These are phyloP conservation scores for Linum usitatissimum DNA, from an alignment of 345 rosid genomes.

Conservation along the genomic window DNA sequence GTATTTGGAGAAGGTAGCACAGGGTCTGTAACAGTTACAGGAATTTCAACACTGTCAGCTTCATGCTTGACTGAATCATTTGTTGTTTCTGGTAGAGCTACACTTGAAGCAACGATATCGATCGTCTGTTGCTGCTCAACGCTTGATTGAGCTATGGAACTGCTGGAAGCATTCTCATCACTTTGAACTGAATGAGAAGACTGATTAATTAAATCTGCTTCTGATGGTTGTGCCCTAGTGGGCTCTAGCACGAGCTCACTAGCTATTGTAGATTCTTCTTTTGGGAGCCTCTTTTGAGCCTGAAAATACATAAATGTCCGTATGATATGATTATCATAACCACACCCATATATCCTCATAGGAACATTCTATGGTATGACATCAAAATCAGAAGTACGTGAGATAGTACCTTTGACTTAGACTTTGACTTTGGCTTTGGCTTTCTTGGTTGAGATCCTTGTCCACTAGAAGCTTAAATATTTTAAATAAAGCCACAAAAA, in stretches of 20 bases:
- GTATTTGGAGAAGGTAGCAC: conserved; percentile 26
- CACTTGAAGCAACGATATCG: conserved; percentile 28
- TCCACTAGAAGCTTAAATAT: conserved; percentile 45
- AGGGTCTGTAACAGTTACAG: conserved; percentile 23
- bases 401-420: conserved; percentile 54
- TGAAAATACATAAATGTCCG: conserved; percentile 18
- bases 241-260: conserved; percentile 29
- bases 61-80: conserved; percentile 26
- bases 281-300: conserved; percentile 39
- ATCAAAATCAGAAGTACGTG: conserved; percentile 5
- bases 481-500: conserved; percentile 6
- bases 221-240: conserved; percentile 22
- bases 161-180: conserved; percentile 30
- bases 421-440: conserved; percentile 13
- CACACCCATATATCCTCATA: neutral
- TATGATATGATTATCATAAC: neutral
- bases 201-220: conserved; percentile 27
- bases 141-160: conserved; percentile 15
- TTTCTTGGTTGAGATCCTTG: conserved; percentile 67
- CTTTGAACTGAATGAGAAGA: conserved; percentile 24
- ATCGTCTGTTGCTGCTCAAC: conserved; percentile 19
- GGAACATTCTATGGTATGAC: conserved; percentile 9
- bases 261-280: conserved; percentile 29
- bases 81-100: conserved; percentile 23
- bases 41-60: conserved; percentile 26